A percentile compares a stretch with the other conserved stretches of the same genome.
phyloP scores from a whole-genome alignment of 2,329 filamentous ascomycete species.

The Triangularia verruculosa region DNA sequence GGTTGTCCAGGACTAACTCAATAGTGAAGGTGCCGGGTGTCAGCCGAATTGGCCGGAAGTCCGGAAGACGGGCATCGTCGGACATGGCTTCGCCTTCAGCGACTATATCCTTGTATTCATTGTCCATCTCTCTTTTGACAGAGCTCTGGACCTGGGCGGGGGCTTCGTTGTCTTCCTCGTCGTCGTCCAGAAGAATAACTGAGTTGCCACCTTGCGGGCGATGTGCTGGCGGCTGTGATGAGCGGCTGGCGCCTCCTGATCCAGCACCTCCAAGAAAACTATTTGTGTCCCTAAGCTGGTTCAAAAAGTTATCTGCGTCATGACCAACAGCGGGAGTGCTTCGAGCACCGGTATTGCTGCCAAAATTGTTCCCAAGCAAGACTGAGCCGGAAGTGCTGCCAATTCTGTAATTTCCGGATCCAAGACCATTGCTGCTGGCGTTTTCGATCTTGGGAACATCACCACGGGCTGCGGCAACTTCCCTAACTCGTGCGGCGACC shows the following conservation, averaged over 20 bases:
- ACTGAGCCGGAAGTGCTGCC: background rate
- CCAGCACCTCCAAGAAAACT: background rate
- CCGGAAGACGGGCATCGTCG: slow-evolving; percentile 37
- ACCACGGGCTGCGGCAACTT: slow-evolving; percentile 32
- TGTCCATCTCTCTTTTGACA: slow-evolving; percentile 14
- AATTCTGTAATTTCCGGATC: background rate
- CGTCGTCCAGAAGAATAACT: slow-evolving; percentile 14
- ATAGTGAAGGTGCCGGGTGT: slow-evolving; percentile 67
- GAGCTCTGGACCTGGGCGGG: background rate
- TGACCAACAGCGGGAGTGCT: background rate
- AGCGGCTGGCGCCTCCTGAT: background rate
- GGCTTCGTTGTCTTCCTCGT: slow-evolving; percentile 8
- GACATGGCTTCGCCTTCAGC: slow-evolving; percentile 28
- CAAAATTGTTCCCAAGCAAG: background rate
- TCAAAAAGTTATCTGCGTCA: background rate
- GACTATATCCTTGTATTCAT: slow-evolving; percentile 35
- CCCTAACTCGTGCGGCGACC: slow-evolving; percentile 62
- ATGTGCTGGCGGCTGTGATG: background rate
- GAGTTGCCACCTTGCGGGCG: background rate
- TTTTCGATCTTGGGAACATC: background rate
- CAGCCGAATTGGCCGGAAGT: slow-evolving; percentile 59
- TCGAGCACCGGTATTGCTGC: background rate
- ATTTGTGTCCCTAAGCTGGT: background rate
- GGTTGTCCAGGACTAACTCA: slow-evolving; percentile 69
- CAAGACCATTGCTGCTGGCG: background rate